These are phyloP conservation scores for Aureobasidium sp. DNA, from an alignment of 2,329 filamentous ascomycete species.

Conservation along the genomic window DNA sequence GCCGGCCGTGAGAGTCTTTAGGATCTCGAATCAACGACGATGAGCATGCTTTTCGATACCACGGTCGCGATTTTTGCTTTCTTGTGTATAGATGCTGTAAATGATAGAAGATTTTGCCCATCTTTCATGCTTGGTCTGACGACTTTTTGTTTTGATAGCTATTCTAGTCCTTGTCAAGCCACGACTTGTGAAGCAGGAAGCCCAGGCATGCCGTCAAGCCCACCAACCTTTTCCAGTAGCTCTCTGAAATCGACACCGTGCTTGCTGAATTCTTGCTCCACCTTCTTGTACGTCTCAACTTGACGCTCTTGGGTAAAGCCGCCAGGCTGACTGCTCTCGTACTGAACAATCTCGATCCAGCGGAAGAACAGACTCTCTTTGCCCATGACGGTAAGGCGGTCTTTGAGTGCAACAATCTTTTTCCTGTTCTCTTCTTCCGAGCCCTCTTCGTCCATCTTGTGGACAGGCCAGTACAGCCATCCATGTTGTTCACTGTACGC, in stretches of 20 bases:
- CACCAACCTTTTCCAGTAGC: constrained; percentile 66
- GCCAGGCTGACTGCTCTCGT: constrained; percentile 64
- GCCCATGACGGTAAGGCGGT: constrained; percentile 64
- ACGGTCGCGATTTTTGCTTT: constrained; percentile 6
- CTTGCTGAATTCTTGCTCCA: constrained; percentile 65
- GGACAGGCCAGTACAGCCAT: constrained; percentile 48
- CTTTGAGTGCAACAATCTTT: constrained; percentile 75
- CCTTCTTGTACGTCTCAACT: constrained; percentile 62
- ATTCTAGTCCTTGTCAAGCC: not conserved
- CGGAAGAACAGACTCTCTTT: constrained; percentile 87
- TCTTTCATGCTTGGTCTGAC: not conserved
- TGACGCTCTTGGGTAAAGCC: constrained; percentile 73
- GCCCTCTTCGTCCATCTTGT: constrained; percentile 32
- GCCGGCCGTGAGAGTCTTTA: constrained; percentile 20
- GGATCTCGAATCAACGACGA: not conserved
- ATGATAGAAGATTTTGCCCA: constrained; percentile 1
- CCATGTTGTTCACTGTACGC: constrained; percentile 61
- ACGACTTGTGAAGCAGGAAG: constrained; percentile 24
- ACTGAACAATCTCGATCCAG: constrained; percentile 90
- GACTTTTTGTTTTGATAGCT: not conserved
- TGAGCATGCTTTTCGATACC: not conserved
- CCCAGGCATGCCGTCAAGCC: constrained; percentile 51
- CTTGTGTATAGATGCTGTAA: constrained; percentile 5
- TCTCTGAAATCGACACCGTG: constrained; percentile 76
- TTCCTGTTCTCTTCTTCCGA: constrained; percentile 55